Conservation (phyloP, 2,329 filamentous ascomycete genomes). For the Botrytis fabae region DNA sequence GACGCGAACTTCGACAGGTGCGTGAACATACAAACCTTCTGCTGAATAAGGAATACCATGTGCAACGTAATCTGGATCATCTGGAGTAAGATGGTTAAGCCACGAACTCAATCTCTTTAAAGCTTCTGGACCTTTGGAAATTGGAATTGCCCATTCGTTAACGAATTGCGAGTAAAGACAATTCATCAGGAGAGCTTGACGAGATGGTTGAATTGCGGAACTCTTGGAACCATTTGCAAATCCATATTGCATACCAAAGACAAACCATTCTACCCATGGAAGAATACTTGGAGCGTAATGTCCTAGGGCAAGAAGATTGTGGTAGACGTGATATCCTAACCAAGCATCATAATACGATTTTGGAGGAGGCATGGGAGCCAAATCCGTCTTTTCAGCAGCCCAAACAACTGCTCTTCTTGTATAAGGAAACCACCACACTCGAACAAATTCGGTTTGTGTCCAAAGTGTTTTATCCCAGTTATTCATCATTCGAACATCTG, state of each 20-base stretch:
- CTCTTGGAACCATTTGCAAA: conserved; percentile 70
- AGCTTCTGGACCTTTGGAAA: conserved; percentile 83
- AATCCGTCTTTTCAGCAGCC: conserved; percentile 77
- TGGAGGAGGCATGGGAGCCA: conserved; percentile 56
- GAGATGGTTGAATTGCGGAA: conserved; percentile 76
- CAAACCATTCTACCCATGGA: conserved; percentile 91
- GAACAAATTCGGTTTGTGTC: conserved; percentile 82
- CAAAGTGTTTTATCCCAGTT: conserved; percentile 76
- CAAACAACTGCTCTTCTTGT: conserved; percentile 84
- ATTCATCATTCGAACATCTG: conserved; percentile 66
- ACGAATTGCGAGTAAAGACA: conserved; percentile 98
- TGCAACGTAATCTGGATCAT: conserved; percentile 62
- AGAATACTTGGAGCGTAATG: conserved; percentile 77
- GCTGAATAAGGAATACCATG: conserved; percentile 78
- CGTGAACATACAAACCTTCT: conserved; percentile 79
- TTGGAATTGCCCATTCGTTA: conserved; percentile 94
- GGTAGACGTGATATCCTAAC: conserved; percentile 86
- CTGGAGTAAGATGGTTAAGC: conserved; percentile 65
- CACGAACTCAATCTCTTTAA: conserved; percentile 80
- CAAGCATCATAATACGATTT: conserved; percentile 76
- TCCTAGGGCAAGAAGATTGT: conserved; percentile 80
- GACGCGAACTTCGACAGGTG: conserved; percentile 89
- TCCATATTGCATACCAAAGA: conserved; percentile 97
- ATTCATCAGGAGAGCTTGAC: conserved; percentile 86
- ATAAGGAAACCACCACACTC: conserved; percentile 98